These are phyloP conservation scores for Diplodia scrobiculata DNA, from an alignment of 2,329 filamentous ascomycete genomes.

Conservation along the genomic window DNA sequence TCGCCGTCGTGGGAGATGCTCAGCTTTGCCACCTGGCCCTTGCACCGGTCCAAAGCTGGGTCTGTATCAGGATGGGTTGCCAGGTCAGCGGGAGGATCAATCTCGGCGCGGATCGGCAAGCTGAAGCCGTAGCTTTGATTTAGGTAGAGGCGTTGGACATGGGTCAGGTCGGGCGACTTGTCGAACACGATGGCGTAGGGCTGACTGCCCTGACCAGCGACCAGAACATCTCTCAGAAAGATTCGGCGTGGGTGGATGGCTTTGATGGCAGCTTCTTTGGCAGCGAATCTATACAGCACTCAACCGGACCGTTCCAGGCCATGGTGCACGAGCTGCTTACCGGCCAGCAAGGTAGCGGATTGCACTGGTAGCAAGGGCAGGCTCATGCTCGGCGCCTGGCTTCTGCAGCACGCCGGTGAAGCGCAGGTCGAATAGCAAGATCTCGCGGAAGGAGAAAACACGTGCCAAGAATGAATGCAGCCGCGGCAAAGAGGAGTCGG, in stretches of 20 bases:
- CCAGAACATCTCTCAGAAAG: slow-evolving; percentile 15
- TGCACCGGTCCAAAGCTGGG: slow-evolving; percentile 31
- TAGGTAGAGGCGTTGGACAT: slow-evolving; percentile 38
- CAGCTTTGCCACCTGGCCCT: slow-evolving; percentile 62
- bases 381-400: neutral
- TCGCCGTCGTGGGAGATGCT: slow-evolving; percentile 88
- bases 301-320: neutral
- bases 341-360: slow-evolving; percentile 43
- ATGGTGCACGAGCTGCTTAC: slow-evolving; percentile 33
- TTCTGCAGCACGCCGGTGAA: slow-evolving; percentile 1
- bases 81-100: neutral
- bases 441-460: slow-evolving; percentile 23
- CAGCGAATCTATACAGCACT: slow-evolving; percentile 46
- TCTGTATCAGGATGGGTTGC: neutral
- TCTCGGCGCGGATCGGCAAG: neutral
- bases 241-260: slow-evolving; percentile 34
- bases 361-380: neutral
- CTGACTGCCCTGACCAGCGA: neutral
- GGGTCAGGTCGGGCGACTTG: slow-evolving; percentile 19
- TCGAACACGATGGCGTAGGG: slow-evolving; percentile 32
- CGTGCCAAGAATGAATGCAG: slow-evolving; percentile 7
- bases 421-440: slow-evolving; percentile 9
- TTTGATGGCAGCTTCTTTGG: slow-evolving; percentile 56
- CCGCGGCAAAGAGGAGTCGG: neutral
- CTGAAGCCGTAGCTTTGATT: neutral